phyloP scores from a whole-genome alignment of 192 early-diverging fungal genomes.

The Obelidium mucronatum region DNA sequence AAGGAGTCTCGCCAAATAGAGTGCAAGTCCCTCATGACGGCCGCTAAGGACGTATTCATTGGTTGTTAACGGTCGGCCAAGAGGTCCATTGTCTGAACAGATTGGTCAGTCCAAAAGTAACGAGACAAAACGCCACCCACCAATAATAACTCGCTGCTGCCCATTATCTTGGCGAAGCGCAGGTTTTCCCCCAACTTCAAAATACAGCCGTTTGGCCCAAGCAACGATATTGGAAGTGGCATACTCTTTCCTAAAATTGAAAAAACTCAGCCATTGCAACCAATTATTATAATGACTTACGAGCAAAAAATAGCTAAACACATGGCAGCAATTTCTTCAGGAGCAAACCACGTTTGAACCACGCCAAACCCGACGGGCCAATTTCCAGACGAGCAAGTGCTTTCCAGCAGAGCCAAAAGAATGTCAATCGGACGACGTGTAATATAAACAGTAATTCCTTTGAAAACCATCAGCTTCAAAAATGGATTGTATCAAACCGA shows the following conservation, averaged over 20 bases:
- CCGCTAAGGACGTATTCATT: slow-evolving; percentile 31
- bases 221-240: slow-evolving; percentile 25
- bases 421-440: slow-evolving; percentile 28
- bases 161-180: slow-evolving; percentile 11
- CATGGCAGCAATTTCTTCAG: slow-evolving; percentile 77
- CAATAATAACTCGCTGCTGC: neutral
- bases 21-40: slow-evolving; percentile 74
- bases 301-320: slow-evolving; percentile 76
- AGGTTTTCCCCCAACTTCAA: slow-evolving; percentile 52
- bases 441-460: slow-evolving; percentile 23
- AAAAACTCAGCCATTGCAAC: neutral
- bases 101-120: neutral
- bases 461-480: neutral
- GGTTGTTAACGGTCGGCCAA: slow-evolving; percentile 31
- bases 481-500: neutral
- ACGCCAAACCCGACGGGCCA: slow-evolving; percentile 25
- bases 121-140: neutral
- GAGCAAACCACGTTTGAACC: slow-evolving; percentile 24
- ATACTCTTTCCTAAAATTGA: slow-evolving; percentile 11
- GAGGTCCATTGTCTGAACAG: slow-evolving; percentile 29
- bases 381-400: slow-evolving; percentile 3
- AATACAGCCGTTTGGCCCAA: slow-evolving; percentile 44
- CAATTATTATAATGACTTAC: slow-evolving; percentile 11
- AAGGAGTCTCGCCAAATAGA: slow-evolving; percentile 78
- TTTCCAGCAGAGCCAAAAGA: slow-evolving; percentile 5